Percentiles rank a stretch among this genome's conserved stretches.
Conservation (phyloP, 768 basidiomycete genomes). For the Leccinellum luteum region DNA sequence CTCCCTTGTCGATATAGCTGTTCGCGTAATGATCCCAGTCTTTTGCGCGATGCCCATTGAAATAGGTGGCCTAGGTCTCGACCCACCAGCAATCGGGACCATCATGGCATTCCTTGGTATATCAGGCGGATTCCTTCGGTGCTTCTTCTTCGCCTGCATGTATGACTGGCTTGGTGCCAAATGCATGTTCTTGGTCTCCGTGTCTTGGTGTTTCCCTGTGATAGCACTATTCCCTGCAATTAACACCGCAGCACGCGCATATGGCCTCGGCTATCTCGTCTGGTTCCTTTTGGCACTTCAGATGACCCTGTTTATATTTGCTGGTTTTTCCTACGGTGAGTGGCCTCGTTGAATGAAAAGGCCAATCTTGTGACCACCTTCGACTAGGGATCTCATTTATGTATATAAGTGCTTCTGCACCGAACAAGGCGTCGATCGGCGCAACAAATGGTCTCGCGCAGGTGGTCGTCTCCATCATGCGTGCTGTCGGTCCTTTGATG, state of each 20-base stretch:
- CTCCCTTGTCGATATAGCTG: conserved; percentile 62
- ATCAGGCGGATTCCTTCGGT: conserved; percentile 46
- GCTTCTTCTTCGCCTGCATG: conserved; percentile 57
- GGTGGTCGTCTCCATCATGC: conserved; percentile 28
- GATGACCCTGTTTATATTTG: conserved; percentile 40
- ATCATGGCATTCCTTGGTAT: conserved; percentile 27
- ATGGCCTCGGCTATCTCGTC: conserved; percentile 41
- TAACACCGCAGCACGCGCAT: conserved; percentile 33
- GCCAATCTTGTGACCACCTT: neutral
- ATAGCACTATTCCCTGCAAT: conserved; percentile 43
- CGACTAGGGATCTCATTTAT: conserved; percentile 65
- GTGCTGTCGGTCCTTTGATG: conserved; percentile 26
- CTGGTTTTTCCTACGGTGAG: conserved; percentile 57
- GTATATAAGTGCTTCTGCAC: conserved; percentile 61
- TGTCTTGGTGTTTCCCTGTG: conserved; percentile 47
- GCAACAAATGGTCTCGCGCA: conserved; percentile 60
- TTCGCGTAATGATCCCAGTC: conserved; percentile 43
- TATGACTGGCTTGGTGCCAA: conserved; percentile 60
- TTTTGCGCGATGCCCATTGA: conserved; percentile 32
- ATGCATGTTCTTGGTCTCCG: conserved; percentile 49
- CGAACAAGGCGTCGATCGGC: conserved; percentile 66
- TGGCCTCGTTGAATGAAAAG: neutral
- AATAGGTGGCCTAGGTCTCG: conserved; percentile 28
- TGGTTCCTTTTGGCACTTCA: conserved; percentile 54
- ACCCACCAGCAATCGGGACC: conserved; percentile 30